Base-by-base conservation (phyloP, 2,329 filamentous ascomycete genomes). In the Ascochyta viciae-villosae region DNA sequence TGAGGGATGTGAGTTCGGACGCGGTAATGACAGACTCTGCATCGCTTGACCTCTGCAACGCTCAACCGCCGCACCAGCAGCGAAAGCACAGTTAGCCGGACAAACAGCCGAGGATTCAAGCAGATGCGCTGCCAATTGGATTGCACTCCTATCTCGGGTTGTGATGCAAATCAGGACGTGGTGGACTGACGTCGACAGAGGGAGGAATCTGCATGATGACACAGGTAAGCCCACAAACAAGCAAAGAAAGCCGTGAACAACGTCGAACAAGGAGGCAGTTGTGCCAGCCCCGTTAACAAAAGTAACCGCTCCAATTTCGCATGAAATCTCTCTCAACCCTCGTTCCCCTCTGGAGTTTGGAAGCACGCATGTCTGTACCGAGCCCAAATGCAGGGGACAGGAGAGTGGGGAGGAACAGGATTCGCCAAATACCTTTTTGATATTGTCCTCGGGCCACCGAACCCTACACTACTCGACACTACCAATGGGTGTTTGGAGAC, bases 1-100 rank as follows among this genome's bases (percentile, higher is more conserved):
- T 45, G 67, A 66, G 56, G 70, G 67, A 62, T 72, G 67, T 65
- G 67, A 68, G 63, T 63, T 71, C 58, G 71, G 71, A 69, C 69
- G 68, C 69, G 74, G 71, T 63, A 75, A 67, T 62, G 69, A 68
- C 73, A 76, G 72, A 72, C 71, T 74, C 72, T 75, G 73, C 75
- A 77, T 77, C 70, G 73, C 68, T 75, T 71, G 68, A 67, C 67
- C 65, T 67, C 66, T 63, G 65, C 67, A 65, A 62, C 66, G 69
- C 71, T 73, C 71, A 62, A 66, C 68, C 65, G 71, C 69, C 61
- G 71, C 67, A 62, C 66, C 64, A 62, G 66, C 68, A 73, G 71
- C 71, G 57, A 67, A 66, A 71, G 68, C 68, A 62, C 64, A 68
- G 64, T 58, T 57, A 61, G 67, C 56, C 54, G 64, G 49, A 60